Evolutionary conservation across 2,329 filamentous ascomycete genomes (phyloP), one percentile per base, ranked within the genome.

Genomic region (Sporothrix pallida): DNA sequence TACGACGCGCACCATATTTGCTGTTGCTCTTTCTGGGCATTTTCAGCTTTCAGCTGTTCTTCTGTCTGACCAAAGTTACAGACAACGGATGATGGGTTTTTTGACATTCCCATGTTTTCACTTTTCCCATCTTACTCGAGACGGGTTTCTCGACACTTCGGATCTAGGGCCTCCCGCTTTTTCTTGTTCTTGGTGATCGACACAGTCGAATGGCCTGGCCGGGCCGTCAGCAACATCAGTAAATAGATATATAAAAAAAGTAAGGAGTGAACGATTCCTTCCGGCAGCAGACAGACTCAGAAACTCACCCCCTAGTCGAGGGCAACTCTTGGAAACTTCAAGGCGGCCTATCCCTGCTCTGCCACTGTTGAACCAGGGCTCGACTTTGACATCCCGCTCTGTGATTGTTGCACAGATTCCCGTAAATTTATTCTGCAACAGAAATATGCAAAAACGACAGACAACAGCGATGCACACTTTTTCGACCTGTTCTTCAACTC

Each of bases 161-260:
- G 58, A 62, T 62, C 58, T 31, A 62, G 12, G 8, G 31, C 58
- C n/a, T 62, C 58, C 58, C 58, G 31, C 31, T 44, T 56, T 26
- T 23, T 26, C 52, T 56, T 56, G 12, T 17, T 20, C 26, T 37
- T 42, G 15, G 58, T 42, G 37, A 63, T 63, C 37, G 60, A 63
- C 60, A 44, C 58, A n/a, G 9, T 17, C 20, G 23, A 56, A 46
- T 44, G 60, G 60, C 60, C 60, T 63, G 60, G 60, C 60, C 60
- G 37, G 60, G 37, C 37, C 37, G 17, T 44, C 17, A 44, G n/a
- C 31, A 37, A 37, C 31, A 37, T 37, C 31, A 37, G 31, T 37
- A 54, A 54, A 20, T 17, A 56, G 52, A 56, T 23, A n/a, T 8
- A 37, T 5, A 20, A 15, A 60, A 26, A 37, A 26, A 60, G 15